Percentiles rank a stretch among this genome's conserved stretches.
These are phyloP conservation scores for Penicillium concentricum DNA, from an alignment of 2,329 filamentous ascomycete species.

Conservation along the genomic window DNA sequence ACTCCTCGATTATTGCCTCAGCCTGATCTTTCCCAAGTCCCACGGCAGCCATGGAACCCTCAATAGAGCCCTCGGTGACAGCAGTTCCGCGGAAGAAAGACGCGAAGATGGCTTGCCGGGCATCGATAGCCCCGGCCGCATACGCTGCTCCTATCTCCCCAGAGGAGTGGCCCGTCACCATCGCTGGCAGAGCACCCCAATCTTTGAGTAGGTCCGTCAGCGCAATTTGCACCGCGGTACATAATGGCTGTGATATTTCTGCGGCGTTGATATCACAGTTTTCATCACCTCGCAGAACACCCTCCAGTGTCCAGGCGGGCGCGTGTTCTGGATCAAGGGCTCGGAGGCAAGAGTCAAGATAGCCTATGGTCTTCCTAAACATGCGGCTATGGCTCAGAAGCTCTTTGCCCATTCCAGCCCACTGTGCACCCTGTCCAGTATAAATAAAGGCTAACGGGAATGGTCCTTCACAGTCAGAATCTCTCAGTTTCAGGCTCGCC, in stretches of 20 bases:
- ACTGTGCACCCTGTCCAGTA: slow-evolving; percentile 32
- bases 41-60: slow-evolving; percentile 23
- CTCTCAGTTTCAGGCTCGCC: not conserved
- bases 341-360: not conserved
- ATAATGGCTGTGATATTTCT: slow-evolving; percentile 3
- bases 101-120: slow-evolving; percentile 2
- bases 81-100: not conserved
- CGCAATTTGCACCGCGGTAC: slow-evolving; percentile 9
- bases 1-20: slow-evolving; percentile 5
- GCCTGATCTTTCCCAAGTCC: slow-evolving; percentile 11
- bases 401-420: not conserved
- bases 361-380: not conserved
- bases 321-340: not conserved
- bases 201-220: slow-evolving; percentile 1
- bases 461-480: not conserved
- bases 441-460: slow-evolving; percentile 15
- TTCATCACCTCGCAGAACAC: not conserved
- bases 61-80: not conserved
- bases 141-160: slow-evolving; percentile 13
- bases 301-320: not conserved
- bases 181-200: not conserved
- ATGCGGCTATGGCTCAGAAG: not conserved
- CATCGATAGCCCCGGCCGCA: not conserved
- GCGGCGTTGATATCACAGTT: not conserved
- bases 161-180: slow-evolving; percentile 6